A percentile compares a stretch with the other conserved stretches of the same genome.
Conservation (phyloP, 371 early-diverging fungal genomes). For the Haplosporangium sp. region DNA sequence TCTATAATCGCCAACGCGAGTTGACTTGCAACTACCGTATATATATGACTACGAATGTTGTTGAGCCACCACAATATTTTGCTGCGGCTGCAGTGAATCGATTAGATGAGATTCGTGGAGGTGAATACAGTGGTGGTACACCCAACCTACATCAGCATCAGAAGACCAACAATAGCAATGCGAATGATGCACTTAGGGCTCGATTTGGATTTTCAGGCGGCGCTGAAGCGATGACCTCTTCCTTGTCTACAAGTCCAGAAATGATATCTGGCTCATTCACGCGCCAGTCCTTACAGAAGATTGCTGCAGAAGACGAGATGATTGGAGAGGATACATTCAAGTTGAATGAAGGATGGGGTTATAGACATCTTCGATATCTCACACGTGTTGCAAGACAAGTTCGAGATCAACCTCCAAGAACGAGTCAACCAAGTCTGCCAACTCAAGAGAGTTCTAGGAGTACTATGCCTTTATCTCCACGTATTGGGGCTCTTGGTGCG, state of each 20-base stretch:
- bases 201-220: slow-evolving; percentile 1
- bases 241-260: slow-evolving; percentile 31
- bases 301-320: slow-evolving; percentile 52
- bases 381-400: slow-evolving; percentile 41
- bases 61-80: slow-evolving; percentile 39
- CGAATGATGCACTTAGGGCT: slow-evolving; percentile 18
- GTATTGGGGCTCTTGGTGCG: background rate
- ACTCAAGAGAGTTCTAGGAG: slow-evolving; percentile 8
- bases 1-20: slow-evolving; percentile 43
- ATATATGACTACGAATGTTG: slow-evolving; percentile 52
- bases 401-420: slow-evolving; percentile 31
- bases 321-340: slow-evolving; percentile 40
- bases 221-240: slow-evolving; percentile 2
- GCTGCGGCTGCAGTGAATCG: slow-evolving; percentile 24
- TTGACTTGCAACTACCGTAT: slow-evolving; percentile 41
- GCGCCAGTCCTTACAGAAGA: slow-evolving; percentile 13
- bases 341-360: slow-evolving; percentile 49
- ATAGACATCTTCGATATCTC: slow-evolving; percentile 30
- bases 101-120: slow-evolving; percentile 35
- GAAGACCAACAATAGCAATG: slow-evolving; percentile 3
- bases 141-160: background rate
- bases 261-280: slow-evolving; percentile 9
- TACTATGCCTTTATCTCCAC: slow-evolving; percentile 3
- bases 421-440: background rate
- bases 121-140: slow-evolving; percentile 10